phyloP scores from a whole-genome alignment of 1,284 basidiomycete species.

The Ustilago crameri region DNA sequence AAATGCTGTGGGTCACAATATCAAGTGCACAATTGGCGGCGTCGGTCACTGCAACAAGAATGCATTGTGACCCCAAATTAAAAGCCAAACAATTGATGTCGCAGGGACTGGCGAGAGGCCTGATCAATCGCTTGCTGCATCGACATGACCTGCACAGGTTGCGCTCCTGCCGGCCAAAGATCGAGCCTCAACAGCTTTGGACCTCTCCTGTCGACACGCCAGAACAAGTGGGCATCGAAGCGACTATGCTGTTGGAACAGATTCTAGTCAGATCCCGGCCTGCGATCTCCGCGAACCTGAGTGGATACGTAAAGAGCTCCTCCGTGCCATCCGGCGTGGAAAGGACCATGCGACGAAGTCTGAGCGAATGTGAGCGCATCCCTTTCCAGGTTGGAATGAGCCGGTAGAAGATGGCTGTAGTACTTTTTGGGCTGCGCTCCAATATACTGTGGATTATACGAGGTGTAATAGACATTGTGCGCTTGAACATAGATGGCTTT shows the following conservation, averaged over 20 bases:
- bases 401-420: constrained; percentile 2
- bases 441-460: neutral
- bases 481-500: neutral
- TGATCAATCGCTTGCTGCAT: constrained; percentile 11
- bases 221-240: constrained; percentile 14
- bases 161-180: constrained; percentile 5
- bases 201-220: constrained; percentile 5
- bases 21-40: too few relatives aligned
- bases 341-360: constrained; percentile 2
- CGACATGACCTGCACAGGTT: neutral
- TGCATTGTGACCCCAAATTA: too few relatives aligned
- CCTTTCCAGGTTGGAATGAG: constrained; percentile 4
- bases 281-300: neutral
- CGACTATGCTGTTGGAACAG: constrained; percentile 2
- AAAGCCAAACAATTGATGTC: too few relatives aligned
- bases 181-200: constrained; percentile 8
- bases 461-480: neutral
- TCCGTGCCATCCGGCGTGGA: neutral
- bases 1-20: too few relatives aligned
- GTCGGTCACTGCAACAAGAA: too few relatives aligned
- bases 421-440: neutral
- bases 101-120: neutral
- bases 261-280: constrained; percentile 10
- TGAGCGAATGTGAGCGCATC: constrained; percentile 10
- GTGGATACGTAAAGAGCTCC: constrained; percentile 7